Evolutionary conservation across 108 stramenopile species (phyloP), one percentile per base, ranked within the genome.

Genomic region (Fragilaria radians): DNA sequence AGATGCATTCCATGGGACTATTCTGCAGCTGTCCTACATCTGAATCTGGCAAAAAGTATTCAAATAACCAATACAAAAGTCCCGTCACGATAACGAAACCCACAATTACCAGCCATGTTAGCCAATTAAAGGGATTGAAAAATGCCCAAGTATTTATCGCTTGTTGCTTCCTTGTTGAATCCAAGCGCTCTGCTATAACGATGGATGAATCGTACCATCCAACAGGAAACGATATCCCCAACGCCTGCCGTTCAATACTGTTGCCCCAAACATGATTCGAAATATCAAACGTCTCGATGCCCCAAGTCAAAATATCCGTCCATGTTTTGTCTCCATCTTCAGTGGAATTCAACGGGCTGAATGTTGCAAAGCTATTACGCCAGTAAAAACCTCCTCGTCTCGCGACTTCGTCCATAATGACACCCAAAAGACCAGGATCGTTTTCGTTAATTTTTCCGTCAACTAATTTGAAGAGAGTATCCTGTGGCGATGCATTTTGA

Each of bases 401-500:
- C 0, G 77, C 77, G 19, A 78, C 34, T 54, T 73, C 72, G 47
- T 78, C 77, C 54, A 78, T n/a, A 4, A 78, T 30, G 4, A 46
- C 47, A 17, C 52, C 59, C 0, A 54, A 31, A n/a, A 61, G 47
- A 7, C 68, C 70, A 2, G 71, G 64, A 63, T 72, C 23, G 23
- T 25, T 25, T 36, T 17, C 22, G n/a, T 59, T 27, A 46, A 59
- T 59, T 1, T 19, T 27, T 24, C 59, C 59, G 14, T 42, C 36
- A 7, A 11, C 14, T 7, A 42, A 14, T 11, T 14, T 42, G 36
- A 42, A 42, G 36, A 42, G 14, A 11, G 36, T 14, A 42, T 42
- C 36, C 14, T 42, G 11, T 14, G 36, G 7, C 36, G 36, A 11
- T 42, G 11, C 36, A 11, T 11, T 11, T 42, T 42, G 55, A 45